Evolutionary conservation across 2,329 filamentous ascomycete genomes (phyloP).

Genomic region (Neonectria ditissima): DNA sequence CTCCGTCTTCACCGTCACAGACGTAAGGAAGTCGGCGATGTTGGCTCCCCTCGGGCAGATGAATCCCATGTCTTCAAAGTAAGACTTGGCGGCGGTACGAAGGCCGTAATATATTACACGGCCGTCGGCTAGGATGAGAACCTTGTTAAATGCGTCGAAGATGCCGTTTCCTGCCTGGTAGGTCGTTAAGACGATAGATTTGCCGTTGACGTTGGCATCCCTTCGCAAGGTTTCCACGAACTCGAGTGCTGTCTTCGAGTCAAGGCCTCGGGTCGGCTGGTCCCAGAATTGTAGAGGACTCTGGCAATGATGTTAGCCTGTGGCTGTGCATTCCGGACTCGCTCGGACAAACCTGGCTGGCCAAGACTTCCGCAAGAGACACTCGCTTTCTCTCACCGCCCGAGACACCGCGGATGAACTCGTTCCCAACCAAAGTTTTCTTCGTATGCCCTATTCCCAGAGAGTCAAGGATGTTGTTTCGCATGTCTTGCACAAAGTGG

Average conservation of each 20-base stretch:
- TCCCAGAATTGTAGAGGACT: constrained; percentile 74
- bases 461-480: constrained; percentile 58
- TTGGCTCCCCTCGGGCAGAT: constrained; percentile 63
- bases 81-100: constrained; percentile 69
- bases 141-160: constrained; percentile 77
- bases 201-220: constrained; percentile 73
- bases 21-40: constrained; percentile 76
- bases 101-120: constrained; percentile 75
- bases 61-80: constrained; percentile 76
- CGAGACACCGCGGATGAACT: constrained; percentile 69
- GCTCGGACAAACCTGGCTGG: constrained; percentile 48
- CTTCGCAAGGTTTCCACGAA: constrained; percentile 70
- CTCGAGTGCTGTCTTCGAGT: constrained; percentile 77
- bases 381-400: constrained; percentile 77
- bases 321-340: neutral
- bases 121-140: constrained; percentile 75
- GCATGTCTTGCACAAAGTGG: constrained; percentile 47
- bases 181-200: constrained; percentile 75
- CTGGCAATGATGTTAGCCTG: constrained; percentile 6
- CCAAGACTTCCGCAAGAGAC: constrained; percentile 74
- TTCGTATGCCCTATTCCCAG: constrained; percentile 75
- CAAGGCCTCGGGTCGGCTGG: constrained; percentile 76
- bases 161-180: constrained; percentile 75
- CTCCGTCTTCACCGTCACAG: constrained; percentile 73
- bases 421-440: constrained; percentile 72